phyloP scores from a whole-genome alignment of 2,329 filamentous ascomycete species.

The Venturia aucupariae region DNA sequence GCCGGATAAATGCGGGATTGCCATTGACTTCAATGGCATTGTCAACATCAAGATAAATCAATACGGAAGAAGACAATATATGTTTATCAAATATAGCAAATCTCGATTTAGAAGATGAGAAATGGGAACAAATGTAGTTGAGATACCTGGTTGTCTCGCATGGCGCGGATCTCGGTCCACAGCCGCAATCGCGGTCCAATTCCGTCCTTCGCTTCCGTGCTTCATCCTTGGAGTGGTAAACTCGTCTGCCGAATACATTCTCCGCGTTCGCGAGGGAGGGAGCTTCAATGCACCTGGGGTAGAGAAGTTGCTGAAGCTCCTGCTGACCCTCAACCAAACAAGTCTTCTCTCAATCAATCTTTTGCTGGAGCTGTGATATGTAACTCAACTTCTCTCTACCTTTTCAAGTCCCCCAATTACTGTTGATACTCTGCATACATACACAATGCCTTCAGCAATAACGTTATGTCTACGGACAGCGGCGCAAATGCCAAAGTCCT shows the following conservation, averaged over 20 bases:
- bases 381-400: neutral
- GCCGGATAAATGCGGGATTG: neutral
- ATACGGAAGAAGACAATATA: neutral
- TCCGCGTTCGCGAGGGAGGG: neutral
- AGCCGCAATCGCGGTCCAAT: neutral
- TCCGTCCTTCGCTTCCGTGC: neutral
- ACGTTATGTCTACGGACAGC: conserved; percentile 14
- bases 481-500: conserved; percentile 13
- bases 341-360: neutral
- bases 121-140: neutral
- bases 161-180: neutral
- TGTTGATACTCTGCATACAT: neutral
- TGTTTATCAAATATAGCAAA: neutral
- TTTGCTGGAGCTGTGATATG: neutral
- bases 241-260: neutral
- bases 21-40: neutral
- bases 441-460: conserved; percentile 14
- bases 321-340: neutral
- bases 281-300: neutral
- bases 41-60: no score
- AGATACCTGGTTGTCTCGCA: neutral
- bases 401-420: neutral
- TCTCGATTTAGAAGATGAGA: neutral
- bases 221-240: neutral
- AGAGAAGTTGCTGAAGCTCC: neutral